Evolutionary conservation across 345 rosid species (phyloP).

Genomic region (Acer yangbiense): DNA sequence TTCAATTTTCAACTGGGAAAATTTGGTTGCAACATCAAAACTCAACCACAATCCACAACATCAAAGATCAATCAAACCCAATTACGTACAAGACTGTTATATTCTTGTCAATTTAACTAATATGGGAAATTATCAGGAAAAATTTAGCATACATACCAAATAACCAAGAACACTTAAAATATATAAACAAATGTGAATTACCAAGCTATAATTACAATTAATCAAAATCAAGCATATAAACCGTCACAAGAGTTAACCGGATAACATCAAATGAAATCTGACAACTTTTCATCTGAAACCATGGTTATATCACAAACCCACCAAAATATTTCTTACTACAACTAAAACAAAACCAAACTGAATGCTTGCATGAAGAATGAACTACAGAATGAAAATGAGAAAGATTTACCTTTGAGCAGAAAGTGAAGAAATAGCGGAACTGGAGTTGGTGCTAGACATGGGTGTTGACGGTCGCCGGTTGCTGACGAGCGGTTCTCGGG

Average conservation of each 20-base stretch:
- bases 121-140: neutral
- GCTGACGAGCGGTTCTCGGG: too few species aligned
- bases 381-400: neutral
- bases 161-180: neutral
- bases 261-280: too few species aligned
- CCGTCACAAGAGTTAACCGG: neutral
- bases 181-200: neutral
- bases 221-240: neutral
- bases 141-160: neutral
- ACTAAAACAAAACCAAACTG: neutral
- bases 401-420: constrained; percentile 4
- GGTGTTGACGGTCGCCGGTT: neutral
- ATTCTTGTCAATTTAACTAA: neutral
- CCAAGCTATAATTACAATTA: neutral
- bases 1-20: neutral
- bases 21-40: neutral
- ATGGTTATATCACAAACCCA: neutral
- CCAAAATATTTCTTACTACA: neutral
- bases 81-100: too few species aligned
- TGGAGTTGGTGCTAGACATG: neutral
- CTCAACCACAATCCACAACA: neutral
- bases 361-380: neutral
- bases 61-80: neutral
- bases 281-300: neutral
- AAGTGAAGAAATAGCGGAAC: constrained; percentile 2